Conservation (phyloP, 768 basidiomycete species). For the Sporobolomyces roseus region DNA sequence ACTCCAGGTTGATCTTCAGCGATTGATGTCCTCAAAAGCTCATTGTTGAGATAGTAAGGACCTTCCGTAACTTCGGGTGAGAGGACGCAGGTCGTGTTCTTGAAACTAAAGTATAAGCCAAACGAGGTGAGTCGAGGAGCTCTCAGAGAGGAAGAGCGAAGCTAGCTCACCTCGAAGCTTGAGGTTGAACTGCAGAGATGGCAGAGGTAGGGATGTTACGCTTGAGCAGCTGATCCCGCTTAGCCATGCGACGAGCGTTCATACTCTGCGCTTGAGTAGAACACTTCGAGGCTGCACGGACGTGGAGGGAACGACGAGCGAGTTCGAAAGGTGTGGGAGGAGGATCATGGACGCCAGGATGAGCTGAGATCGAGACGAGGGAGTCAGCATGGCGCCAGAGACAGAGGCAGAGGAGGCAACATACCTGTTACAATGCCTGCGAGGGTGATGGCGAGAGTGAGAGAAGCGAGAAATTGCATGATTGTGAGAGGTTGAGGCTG, state of each 20-base stretch:
- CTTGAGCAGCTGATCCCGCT: constrained; percentile 11
- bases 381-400: neutral
- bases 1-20: constrained; percentile 49
- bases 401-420: neutral
- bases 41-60: constrained; percentile 47
- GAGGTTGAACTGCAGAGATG: constrained; percentile 6
- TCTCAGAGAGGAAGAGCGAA: too few species aligned
- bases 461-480: neutral
- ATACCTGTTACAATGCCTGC: neutral
- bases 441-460: neutral
- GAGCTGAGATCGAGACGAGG: constrained; percentile 4
- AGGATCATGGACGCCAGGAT: constrained; percentile 8
- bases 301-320: constrained; percentile 3
- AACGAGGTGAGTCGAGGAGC: neutral
- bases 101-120: neutral
- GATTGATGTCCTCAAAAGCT: constrained; percentile 47
- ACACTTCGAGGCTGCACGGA: constrained; percentile 14
- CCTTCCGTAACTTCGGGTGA: constrained; percentile 45
- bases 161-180: constrained; percentile 18
- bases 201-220: constrained; percentile 18
- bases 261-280: neutral
- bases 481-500: neutral
- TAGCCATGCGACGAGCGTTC: constrained; percentile 13
- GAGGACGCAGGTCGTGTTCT: constrained; percentile 27
- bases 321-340: neutral